Percentiles rank a stretch among this genome's conserved stretches.
Evolutionary conservation across 345 rosid genomes (phyloP).

Genomic region (Hevea brasiliensis): DNA sequence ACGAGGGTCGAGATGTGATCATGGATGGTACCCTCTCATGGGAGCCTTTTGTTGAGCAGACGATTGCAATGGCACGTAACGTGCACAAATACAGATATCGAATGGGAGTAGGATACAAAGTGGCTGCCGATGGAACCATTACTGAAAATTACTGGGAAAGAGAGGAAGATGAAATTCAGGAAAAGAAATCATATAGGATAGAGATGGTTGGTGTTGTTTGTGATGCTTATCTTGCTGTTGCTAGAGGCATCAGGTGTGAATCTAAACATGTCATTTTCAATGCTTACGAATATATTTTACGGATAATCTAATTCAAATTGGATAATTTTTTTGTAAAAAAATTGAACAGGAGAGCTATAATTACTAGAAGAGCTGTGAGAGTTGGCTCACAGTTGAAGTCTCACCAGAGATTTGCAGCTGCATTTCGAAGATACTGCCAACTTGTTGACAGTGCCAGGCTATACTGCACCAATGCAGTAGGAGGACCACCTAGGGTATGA

Average conservation of each 20-base stretch:
- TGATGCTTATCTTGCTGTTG: conserved; percentile 88
- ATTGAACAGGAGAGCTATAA: conserved; percentile 79
- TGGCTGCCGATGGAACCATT: conserved; percentile 53
- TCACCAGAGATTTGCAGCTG: conserved; percentile 85
- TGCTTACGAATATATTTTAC: neutral
- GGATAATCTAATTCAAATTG: neutral
- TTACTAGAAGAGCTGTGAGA: conserved; percentile 86
- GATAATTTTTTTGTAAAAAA: conserved; percentile 8
- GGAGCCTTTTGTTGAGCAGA: conserved; percentile 87
- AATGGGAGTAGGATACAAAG: conserved; percentile 84
- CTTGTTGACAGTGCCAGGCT: conserved; percentile 85
- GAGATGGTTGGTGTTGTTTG: conserved; percentile 93
- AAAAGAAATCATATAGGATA: conserved; percentile 82
- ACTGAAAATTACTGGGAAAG: conserved; percentile 86
- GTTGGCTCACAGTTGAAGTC: conserved; percentile 83
- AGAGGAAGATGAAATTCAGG: conserved; percentile 49
- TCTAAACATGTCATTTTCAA: no score
- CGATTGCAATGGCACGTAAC: conserved; percentile 81
- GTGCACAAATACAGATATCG: conserved; percentile 82
- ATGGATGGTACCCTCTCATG: conserved; percentile 96
- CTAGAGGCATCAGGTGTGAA: conserved; percentile 83
- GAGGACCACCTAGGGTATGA: conserved; percentile 78
- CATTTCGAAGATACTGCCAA: conserved; percentile 72
- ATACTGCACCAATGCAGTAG: conserved; percentile 74
- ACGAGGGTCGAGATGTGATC: conserved; percentile 91